These are phyloP conservation scores for Prunus armeniaca DNA, from an alignment of 306 rosid species.

Conservation along the genomic window DNA sequence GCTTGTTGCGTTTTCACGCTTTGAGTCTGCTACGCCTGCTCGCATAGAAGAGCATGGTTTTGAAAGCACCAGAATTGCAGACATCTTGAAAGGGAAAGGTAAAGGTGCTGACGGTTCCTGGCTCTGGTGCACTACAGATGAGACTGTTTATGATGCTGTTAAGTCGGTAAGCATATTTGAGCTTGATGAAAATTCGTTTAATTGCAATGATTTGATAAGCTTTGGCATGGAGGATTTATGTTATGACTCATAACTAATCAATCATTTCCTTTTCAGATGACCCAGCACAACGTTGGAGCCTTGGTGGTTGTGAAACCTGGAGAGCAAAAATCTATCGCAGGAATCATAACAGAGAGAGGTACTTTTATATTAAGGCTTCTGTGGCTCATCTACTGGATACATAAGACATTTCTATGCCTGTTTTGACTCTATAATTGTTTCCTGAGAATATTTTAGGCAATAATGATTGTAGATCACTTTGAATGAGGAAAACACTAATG, in stretches of 20 bases:
- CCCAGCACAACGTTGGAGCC: conserved; percentile 97
- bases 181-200: conserved; percentile 1
- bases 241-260: neutral
- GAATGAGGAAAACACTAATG: neutral
- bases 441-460: neutral
- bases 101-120: conserved; percentile 96
- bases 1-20: conserved; percentile 63
- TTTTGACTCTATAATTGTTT: neutral
- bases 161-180: conserved; percentile 69
- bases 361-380: neutral
- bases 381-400: neutral
- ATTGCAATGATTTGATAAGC: conserved; percentile 3
- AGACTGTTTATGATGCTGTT: conserved; percentile 92
- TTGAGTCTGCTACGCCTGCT: conserved; percentile 51
- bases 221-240: conserved; percentile 9
- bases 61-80: conserved; percentile 88
- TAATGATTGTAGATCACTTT: neutral
- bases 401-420: neutral
- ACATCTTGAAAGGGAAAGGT: conserved; percentile 73
- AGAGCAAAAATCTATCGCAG: conserved; percentile 66
- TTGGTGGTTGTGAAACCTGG: conserved; percentile 91
- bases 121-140: conserved; percentile 98
- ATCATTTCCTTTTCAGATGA: conserved; percentile 61
- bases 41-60: conserved; percentile 94
- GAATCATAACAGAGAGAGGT: conserved; percentile 99